These are phyloP conservation scores for Xylaria arbuscula DNA, from an alignment of 2,329 filamentous ascomycete species.

Conservation along the genomic window DNA sequence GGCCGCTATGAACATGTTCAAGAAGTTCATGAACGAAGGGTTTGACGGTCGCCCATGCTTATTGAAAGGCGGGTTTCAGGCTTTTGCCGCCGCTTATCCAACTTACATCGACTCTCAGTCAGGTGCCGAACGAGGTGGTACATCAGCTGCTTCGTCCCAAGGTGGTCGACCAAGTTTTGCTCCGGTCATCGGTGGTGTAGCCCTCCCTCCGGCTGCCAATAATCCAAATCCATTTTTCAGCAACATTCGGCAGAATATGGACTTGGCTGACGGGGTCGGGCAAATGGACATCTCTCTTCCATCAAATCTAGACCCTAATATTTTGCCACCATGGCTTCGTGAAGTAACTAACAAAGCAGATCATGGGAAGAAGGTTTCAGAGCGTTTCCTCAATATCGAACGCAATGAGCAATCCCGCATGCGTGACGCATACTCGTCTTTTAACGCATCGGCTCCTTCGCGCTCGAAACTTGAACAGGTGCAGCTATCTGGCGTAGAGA, in stretches of 20 bases:
- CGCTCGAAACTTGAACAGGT: constrained; percentile 56
- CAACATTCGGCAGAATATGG: constrained; percentile 97
- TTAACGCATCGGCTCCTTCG: constrained; percentile 56
- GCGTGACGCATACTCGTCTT: constrained; percentile 75
- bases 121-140: constrained; percentile 63
- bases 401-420: constrained; percentile 90
- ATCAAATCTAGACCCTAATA: constrained; percentile 57
- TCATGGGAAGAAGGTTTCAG: constrained; percentile 81
- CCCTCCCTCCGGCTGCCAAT: constrained; percentile 76
- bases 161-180: constrained; percentile 63
- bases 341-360: constrained; percentile 74
- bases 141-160: constrained; percentile 57
- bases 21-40: constrained; percentile 89
- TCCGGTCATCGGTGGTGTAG: constrained; percentile 89
- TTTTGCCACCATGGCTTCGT: constrained; percentile 81
- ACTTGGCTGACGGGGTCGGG: constrained; percentile 91
- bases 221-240: constrained; percentile 90
- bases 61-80: constrained; percentile 82
- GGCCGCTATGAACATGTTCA: constrained; percentile 85
- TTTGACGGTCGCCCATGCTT: constrained; percentile 80
- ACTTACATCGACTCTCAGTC: constrained; percentile 68
- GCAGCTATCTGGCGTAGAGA: constrained; percentile 90
- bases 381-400: constrained; percentile 87
- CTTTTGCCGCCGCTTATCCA: constrained; percentile 76
- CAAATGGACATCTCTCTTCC: constrained; percentile 72